These are phyloP conservation scores for Lactarius pseudohatsudake DNA, from an alignment of 768 basidiomycete genomes.

Conservation along the genomic window DNA sequence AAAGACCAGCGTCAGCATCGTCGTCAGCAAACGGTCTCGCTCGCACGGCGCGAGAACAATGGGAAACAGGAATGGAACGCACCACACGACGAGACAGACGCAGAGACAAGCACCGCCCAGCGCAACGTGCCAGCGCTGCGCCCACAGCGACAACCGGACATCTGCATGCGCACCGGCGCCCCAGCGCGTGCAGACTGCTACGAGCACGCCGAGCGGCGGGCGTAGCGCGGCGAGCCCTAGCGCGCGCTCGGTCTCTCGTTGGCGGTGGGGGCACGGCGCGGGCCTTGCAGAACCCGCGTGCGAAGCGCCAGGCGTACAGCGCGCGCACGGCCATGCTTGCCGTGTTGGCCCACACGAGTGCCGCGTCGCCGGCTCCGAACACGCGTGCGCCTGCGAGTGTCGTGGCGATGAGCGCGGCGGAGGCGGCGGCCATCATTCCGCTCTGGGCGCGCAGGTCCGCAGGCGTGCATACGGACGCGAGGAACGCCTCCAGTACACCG, in stretches of 20 bases:
- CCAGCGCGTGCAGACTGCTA: constrained; percentile 30
- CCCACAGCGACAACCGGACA: constrained; percentile 29
- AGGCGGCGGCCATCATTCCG: constrained; percentile 82
- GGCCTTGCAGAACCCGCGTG: constrained; percentile 45
- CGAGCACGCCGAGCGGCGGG: constrained; percentile 33
- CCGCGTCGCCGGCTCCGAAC: constrained; percentile 53
- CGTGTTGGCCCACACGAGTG: constrained; percentile 77
- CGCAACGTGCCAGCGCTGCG: constrained; percentile 34
- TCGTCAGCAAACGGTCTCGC: neutral
- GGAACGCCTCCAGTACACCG: constrained; percentile 88
- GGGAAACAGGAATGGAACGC: neutral
- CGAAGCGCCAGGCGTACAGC: constrained; percentile 55
- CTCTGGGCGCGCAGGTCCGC: constrained; percentile 51
- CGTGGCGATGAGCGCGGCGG: constrained; percentile 60
- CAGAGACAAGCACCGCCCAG: constrained; percentile 31
- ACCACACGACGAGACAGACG: constrained; percentile 4
- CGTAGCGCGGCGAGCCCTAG: constrained; percentile 18
- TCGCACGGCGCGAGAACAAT: neutral
- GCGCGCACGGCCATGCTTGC: constrained; percentile 64
- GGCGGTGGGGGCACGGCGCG: neutral
- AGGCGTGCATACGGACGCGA: constrained; percentile 72
- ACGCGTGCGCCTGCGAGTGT: constrained; percentile 31
- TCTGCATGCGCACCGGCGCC: constrained; percentile 29
- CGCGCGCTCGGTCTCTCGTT: neutral
- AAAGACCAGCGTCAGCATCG: neutral